A percentile compares a stretch with the other conserved stretches of the same genome.
Evolutionary conservation across 129 eudicot species (phyloP).

Genomic region (Tagetes erecta): DNA sequence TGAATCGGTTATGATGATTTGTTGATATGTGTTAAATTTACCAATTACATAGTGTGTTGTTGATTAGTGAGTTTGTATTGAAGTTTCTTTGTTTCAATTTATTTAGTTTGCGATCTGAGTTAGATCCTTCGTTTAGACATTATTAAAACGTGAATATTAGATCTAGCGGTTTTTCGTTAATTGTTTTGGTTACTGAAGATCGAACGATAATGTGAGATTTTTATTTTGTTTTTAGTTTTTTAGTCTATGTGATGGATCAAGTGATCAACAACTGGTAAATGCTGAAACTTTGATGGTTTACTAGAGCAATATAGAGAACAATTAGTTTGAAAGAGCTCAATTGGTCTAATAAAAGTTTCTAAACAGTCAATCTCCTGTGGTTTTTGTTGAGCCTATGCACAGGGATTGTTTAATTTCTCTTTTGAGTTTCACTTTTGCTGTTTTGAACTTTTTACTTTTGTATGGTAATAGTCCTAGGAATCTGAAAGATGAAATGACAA

Average conservation of each 20-base stretch:
- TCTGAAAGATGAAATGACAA: neutral
- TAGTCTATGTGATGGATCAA: neutral
- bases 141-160: conserved; percentile 10
- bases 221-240: neutral
- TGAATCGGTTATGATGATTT: conserved; percentile 22
- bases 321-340: neutral
- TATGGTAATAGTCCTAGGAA: neutral
- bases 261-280: neutral
- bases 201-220: neutral
- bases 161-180: neutral
- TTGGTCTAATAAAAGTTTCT: conserved; percentile 15
- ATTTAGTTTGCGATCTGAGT: conserved; percentile 1
- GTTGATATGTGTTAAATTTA: neutral
- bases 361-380: conserved; percentile 10
- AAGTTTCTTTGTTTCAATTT: neutral
- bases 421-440: neutral
- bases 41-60: conserved; percentile 8
- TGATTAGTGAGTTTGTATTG: neutral
- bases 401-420: neutral
- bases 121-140: conserved; percentile 1
- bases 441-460: neutral
- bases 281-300: conserved; percentile 8
- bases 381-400: neutral
- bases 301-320: neutral
- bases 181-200: conserved; percentile 20